phyloP scores from a whole-genome alignment of 257 asterid species.

The Euphrasia confusa region DNA sequence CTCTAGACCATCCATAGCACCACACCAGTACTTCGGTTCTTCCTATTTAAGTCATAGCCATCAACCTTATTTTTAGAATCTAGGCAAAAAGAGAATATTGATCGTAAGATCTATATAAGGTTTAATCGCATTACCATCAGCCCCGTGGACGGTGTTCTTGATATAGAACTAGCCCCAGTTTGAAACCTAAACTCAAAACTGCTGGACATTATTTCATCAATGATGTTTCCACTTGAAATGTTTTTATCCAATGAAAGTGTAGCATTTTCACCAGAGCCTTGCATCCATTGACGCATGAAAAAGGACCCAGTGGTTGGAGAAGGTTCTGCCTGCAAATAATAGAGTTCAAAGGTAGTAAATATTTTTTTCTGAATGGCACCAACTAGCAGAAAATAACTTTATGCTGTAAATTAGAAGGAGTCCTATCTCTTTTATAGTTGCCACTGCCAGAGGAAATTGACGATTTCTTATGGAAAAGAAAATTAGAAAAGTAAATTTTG shows the following conservation, averaged over 20 bases:
- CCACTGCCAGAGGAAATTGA: not conserved
- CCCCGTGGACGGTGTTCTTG: slow-evolving; percentile 45
- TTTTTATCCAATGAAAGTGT: slow-evolving; percentile 37
- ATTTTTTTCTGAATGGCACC: slow-evolving; percentile 16
- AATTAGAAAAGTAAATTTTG: not conserved
- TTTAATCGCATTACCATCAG: slow-evolving; percentile 39
- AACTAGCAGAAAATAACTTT: slow-evolving; percentile 21
- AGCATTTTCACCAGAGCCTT: slow-evolving; percentile 49
- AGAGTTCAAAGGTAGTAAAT: slow-evolving; percentile 22
- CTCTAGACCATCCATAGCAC: slow-evolving; percentile 4
- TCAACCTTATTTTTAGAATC: not conserved
- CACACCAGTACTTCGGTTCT: slow-evolving; percentile 13
- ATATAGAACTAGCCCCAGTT: slow-evolving; percentile 48
- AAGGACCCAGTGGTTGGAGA: slow-evolving; percentile 97
- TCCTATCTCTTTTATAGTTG: not conserved
- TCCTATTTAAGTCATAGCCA: not conserved
- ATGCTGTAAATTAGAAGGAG: not conserved
- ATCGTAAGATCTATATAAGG: not conserved
- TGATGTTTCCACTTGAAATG: slow-evolving; percentile 31
- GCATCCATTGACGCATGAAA: slow-evolving; percentile 67
- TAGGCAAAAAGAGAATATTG: not conserved
- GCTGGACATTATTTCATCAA: slow-evolving; percentile 36
- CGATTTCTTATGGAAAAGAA: slow-evolving; percentile 5
- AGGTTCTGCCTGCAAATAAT: slow-evolving; percentile 75
- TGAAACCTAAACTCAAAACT: slow-evolving; percentile 87